Conservation (phyloP, 352 stramenopile species). For the Plasmopara halstedii region DNA sequence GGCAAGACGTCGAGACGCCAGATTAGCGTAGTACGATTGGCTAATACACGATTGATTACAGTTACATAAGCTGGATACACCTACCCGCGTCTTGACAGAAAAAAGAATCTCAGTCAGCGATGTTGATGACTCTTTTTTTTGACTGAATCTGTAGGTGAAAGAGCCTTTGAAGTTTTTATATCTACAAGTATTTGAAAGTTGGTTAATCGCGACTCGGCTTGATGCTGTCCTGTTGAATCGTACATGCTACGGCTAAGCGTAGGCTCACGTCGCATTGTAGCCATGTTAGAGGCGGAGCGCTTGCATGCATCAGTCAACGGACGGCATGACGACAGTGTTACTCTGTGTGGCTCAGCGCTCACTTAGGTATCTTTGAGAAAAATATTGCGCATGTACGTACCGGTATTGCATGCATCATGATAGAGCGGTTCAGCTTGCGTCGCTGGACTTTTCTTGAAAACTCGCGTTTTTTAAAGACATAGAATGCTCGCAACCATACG, state of each 20-base stretch:
- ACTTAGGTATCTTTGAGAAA: too few species aligned
- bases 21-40: slow-evolving; percentile 3
- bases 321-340: slow-evolving; percentile 3
- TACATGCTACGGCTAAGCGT: neutral
- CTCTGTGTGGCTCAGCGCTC: neutral
- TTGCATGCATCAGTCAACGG: slow-evolving; percentile 1
- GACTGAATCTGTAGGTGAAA: neutral
- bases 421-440: too few species aligned
- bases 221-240: neutral
- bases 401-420: too few species aligned
- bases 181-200: neutral
- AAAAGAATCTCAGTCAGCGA: neutral
- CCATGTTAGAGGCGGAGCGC: neutral
- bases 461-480: too few species aligned
- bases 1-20: slow-evolving; percentile 2
- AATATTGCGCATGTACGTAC: too few species aligned
- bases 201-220: too few species aligned
- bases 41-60: slow-evolving; percentile 7
- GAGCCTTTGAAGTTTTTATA: neutral
- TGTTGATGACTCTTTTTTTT: too few species aligned
- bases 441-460: too few species aligned
- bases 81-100: neutral
- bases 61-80: slow-evolving; percentile 6
- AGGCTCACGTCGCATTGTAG: slow-evolving; percentile 1
- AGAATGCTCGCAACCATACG: too few species aligned